Percentiles rank a stretch among this genome's conserved stretches.
Conservation (phyloP, 192 early-diverging fungal genomes). For the Entomortierella chlamydospora region DNA sequence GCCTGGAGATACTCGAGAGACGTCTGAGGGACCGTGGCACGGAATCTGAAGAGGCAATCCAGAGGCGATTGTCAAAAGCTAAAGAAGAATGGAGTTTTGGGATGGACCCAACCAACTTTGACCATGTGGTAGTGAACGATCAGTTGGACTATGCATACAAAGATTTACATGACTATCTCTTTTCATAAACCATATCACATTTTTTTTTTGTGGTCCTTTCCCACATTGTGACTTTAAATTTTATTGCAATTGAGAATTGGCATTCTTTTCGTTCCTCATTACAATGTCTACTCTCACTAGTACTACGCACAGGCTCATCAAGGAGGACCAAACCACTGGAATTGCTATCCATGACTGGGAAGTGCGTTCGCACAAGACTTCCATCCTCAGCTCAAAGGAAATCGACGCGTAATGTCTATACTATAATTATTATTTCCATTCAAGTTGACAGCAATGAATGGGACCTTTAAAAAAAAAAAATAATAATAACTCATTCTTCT, state of each 20-base stretch:
- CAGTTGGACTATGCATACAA: constrained; percentile 77
- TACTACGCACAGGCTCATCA: constrained; percentile 47
- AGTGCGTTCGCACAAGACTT: constrained; percentile 59
- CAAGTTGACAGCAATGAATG: too few species aligned
- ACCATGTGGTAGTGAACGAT: constrained; percentile 84
- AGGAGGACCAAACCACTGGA: constrained; percentile 55
- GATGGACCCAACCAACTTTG: constrained; percentile 65
- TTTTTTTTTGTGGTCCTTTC: neutral
- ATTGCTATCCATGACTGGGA: constrained; percentile 64
- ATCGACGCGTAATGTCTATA: constrained; percentile 60
- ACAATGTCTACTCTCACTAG: neutral
- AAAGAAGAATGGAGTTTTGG: constrained; percentile 81
- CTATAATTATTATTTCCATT: neutral
- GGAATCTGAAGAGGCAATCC: constrained; percentile 82
- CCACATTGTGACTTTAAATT: too few species aligned
- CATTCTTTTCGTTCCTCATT: too few species aligned
- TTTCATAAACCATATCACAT: constrained; percentile 6
- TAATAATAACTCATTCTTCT: neutral
- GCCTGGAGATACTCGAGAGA: constrained; percentile 77
- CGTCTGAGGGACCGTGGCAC: constrained; percentile 85
- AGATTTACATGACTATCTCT: constrained; percentile 69
- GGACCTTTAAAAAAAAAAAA: constrained; percentile 1
- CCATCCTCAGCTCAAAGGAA: constrained; percentile 67
- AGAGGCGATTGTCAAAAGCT: constrained; percentile 77
- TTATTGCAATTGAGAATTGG: too few species aligned